Evolutionary conservation across 2,329 filamentous ascomycete genomes (phyloP).

Genomic region (Xenosphaeropsis pyriputrescens): DNA sequence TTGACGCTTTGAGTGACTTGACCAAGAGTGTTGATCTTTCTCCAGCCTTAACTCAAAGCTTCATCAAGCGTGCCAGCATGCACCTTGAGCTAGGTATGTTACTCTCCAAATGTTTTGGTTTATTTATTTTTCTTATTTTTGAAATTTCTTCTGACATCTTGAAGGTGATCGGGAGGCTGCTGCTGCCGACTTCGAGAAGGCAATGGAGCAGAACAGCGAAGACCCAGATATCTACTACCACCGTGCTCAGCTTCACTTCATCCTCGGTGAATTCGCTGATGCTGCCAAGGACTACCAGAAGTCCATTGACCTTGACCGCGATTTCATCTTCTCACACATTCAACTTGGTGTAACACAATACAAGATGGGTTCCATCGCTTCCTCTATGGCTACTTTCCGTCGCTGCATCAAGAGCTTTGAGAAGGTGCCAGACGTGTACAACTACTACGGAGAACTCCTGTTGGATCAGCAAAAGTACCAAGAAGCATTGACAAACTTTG

Average conservation of each 20-base stretch:
- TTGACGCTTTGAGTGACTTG: constrained; percentile 69
- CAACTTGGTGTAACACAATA: constrained; percentile 98
- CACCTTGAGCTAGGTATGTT: constrained; percentile 74
- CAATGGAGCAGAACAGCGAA: constrained; percentile 68
- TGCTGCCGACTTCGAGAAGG: constrained; percentile 73
- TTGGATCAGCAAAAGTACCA: constrained; percentile 93
- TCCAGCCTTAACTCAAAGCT: constrained; percentile 81
- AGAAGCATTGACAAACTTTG: constrained; percentile 95
- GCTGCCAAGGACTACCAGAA: constrained; percentile 98
- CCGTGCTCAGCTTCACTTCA: constrained; percentile 95
- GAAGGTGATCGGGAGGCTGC: constrained; percentile 73
- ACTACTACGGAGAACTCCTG: constrained; percentile 96
- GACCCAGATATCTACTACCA: constrained; percentile 99
- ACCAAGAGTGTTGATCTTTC: constrained; percentile 89
- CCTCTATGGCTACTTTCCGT: constrained; percentile 96
- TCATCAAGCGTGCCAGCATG: constrained; percentile 98
- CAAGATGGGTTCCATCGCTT: constrained; percentile 97
- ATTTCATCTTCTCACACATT: constrained; percentile 99
- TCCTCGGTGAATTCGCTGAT: constrained; percentile 82
- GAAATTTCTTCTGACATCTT: constrained; percentile 15
- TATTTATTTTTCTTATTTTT: too few species aligned
- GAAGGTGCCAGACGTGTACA: constrained; percentile 93
- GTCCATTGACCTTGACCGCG: constrained; percentile 88
- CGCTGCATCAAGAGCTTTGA: constrained; percentile 97
- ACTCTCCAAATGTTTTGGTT: neutral